Conservation (phyloP, 257 asterid genomes). For the Ocimum tenuiflorum region DNA sequence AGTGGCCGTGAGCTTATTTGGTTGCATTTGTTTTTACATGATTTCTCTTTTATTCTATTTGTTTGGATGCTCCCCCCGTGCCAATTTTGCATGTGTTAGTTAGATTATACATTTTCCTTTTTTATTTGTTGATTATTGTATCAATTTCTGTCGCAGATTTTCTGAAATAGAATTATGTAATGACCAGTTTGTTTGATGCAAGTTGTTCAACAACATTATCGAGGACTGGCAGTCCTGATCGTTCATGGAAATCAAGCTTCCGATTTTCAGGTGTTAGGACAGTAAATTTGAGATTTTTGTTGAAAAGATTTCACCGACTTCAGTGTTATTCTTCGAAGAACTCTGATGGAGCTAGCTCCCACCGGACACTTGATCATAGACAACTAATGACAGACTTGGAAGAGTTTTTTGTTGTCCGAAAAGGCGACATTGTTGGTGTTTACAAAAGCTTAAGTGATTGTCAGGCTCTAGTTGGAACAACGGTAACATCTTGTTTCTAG, state of each 20-base stretch:
- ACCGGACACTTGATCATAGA: slow-evolving; percentile 30
- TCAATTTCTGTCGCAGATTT: slow-evolving; percentile 25
- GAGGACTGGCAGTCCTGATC: slow-evolving; percentile 34
- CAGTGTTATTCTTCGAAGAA: slow-evolving; percentile 51
- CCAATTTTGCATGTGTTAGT: background rate
- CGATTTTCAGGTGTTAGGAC: slow-evolving; percentile 35
- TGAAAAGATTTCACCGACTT: slow-evolving; percentile 35
- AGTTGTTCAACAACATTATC: slow-evolving; percentile 44
- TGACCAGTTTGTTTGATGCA: slow-evolving; percentile 65
- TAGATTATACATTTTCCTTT: background rate
- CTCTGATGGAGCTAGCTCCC: slow-evolving; percentile 31
- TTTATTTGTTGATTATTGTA: slow-evolving; percentile 1
- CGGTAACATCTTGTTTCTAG: slow-evolving; percentile 46
- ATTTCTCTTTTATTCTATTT: background rate
- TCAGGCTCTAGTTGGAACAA: slow-evolving; percentile 90
- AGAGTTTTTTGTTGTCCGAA: slow-evolving; percentile 87
- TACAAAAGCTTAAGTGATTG: slow-evolving; percentile 87
- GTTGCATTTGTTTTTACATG: background rate
- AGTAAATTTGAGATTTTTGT: slow-evolving; percentile 26
- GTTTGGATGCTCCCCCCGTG: no score
- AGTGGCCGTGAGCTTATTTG: background rate
- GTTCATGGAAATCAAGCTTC: slow-evolving; percentile 35
- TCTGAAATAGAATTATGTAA: slow-evolving; percentile 30
- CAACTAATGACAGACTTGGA: slow-evolving; percentile 66
- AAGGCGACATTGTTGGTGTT: slow-evolving; percentile 88